These are phyloP conservation scores for Sideroxylon spinosum DNA, from an alignment of 179 eudicot species.

Conservation along the genomic window DNA sequence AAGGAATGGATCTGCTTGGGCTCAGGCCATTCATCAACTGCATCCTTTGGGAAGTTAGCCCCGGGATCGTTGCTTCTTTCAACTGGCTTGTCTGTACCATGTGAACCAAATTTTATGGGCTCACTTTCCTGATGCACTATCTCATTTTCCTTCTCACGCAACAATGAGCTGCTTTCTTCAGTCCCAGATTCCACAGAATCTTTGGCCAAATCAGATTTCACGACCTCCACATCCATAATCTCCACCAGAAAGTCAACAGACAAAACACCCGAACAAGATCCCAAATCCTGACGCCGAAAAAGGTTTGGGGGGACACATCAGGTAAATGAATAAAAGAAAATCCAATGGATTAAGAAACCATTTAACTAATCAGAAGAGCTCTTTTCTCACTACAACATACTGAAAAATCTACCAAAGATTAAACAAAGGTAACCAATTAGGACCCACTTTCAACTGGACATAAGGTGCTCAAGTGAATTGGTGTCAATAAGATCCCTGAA, in stretches of 20 bases:
- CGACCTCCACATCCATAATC: slow-evolving; percentile 49
- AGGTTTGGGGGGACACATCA: not conserved
- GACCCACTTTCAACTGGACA: not conserved
- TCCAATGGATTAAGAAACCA: not conserved
- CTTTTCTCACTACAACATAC: not conserved
- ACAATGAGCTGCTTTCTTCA: slow-evolving; percentile 20
- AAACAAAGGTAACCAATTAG: not conserved
- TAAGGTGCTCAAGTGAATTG: not conserved
- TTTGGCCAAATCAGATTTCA: slow-evolving; percentile 42
- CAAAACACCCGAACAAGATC: slow-evolving; percentile 6
- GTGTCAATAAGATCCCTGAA: not conserved
- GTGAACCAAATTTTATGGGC: slow-evolving; percentile 55
- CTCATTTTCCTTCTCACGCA: slow-evolving; percentile 37
- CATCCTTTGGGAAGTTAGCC: slow-evolving; percentile 58
- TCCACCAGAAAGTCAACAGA: slow-evolving; percentile 16
- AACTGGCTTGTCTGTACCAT: slow-evolving; percentile 44
- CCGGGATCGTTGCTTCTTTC: slow-evolving; percentile 35
- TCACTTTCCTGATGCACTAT: slow-evolving; percentile 31
- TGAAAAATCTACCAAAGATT: not conserved
- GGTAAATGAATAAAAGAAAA: not conserved
- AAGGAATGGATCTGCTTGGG: slow-evolving; percentile 51
- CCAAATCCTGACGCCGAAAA: not conserved
- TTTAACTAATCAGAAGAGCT: not conserved
- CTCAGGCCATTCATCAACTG: slow-evolving; percentile 81
- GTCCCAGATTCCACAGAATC: slow-evolving; percentile 36